Conservation (phyloP, 495 filamentous ascomycete genomes). For the Immersiella caudata region DNA sequence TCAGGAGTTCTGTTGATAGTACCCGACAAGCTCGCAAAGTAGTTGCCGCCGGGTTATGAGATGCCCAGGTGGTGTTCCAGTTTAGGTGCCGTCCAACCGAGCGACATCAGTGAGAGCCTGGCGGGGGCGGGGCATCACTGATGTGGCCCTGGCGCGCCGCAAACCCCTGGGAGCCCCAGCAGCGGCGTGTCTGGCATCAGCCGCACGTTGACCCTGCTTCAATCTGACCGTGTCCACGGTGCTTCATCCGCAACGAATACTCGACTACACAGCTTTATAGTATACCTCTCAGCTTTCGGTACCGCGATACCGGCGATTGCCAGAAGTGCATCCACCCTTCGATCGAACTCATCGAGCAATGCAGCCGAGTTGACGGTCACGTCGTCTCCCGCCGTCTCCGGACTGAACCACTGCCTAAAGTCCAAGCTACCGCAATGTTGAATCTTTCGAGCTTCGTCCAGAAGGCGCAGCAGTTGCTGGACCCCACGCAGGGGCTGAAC, state of each 20-base stretch:
- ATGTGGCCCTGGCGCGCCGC: neutral
- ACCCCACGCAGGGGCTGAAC: constrained; percentile 70
- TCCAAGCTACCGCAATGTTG: constrained; percentile 43
- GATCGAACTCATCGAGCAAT: constrained; percentile 2
- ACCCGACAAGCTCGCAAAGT: neutral
- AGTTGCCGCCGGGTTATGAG: neutral
- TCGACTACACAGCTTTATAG: neutral
- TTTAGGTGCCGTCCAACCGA: neutral
- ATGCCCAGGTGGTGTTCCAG: neutral
- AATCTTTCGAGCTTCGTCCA: constrained; percentile 86
- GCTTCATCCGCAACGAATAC: neutral
- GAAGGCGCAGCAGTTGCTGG: constrained; percentile 89
- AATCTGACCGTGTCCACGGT: neutral
- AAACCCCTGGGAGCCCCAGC: neutral
- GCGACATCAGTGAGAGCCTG: neutral
- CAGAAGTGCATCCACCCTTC: neutral
- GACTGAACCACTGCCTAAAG: constrained; percentile 5
- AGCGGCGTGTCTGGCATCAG: no score
- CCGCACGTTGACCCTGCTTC: neutral
- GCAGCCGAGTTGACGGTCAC: constrained; percentile 15
- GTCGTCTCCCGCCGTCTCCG: neutral
- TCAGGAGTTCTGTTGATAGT: neutral
- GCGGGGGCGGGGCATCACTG: neutral
- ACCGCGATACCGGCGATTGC: neutral
- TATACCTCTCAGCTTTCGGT: neutral